phyloP scores from a whole-genome alignment of 495 filamentous ascomycete genomes.

The Lepraria neglecta region DNA sequence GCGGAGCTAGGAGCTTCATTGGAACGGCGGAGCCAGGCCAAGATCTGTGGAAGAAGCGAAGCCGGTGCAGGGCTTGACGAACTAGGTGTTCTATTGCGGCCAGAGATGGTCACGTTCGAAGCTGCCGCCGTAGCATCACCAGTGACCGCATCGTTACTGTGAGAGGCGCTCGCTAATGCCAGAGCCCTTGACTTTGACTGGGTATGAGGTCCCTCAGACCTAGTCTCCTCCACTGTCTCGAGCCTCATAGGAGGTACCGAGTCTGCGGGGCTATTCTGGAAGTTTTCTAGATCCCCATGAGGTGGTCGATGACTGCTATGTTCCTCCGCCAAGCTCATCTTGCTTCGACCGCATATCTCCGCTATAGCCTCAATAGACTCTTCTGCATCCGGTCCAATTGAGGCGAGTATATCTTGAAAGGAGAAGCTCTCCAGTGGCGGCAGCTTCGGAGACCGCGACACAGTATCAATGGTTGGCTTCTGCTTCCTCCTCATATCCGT shows the following conservation, averaged over 20 bases:
- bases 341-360: constrained; percentile 57
- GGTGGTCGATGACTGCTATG: constrained; percentile 59
- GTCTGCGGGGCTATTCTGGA: constrained; percentile 8
- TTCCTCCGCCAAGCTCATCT: constrained; percentile 56
- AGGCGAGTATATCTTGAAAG: constrained; percentile 53
- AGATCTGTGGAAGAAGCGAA: constrained; percentile 19
- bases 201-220: constrained; percentile 9
- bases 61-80: background rate
- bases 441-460: constrained; percentile 11
- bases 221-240: constrained; percentile 22
- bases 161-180: constrained; percentile 13
- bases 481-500: constrained; percentile 17
- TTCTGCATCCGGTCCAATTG: constrained; percentile 53
- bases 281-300: constrained; percentile 45
- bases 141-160: background rate
- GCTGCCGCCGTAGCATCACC: constrained; percentile 19
- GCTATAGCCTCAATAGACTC: constrained; percentile 55
- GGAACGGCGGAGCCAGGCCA: constrained; percentile 19
- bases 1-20: constrained; percentile 9
- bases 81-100: constrained; percentile 1
- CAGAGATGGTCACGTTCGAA: constrained; percentile 15
- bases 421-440: constrained; percentile 37
- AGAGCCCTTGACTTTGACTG: constrained; percentile 14
- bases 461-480: constrained; percentile 5
- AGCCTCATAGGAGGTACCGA: constrained; percentile 14